These are phyloP conservation scores for Lactifluus rugatus DNA, from an alignment of 768 basidiomycete genomes.

Conservation along the genomic window DNA sequence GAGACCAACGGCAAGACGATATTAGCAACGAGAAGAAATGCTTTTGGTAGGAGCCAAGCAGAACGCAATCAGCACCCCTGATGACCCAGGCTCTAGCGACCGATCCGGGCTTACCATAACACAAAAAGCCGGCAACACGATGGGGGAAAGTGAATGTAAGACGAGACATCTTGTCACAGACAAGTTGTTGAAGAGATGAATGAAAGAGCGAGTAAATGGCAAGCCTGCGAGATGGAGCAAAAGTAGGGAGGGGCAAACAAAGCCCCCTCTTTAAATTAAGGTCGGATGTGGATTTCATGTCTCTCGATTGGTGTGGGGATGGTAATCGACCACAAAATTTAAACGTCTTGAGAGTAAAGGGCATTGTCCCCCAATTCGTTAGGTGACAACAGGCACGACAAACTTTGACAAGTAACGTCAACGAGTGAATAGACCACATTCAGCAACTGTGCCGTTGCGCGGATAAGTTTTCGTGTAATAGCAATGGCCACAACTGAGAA, in stretches of 20 bases:
- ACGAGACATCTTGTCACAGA: constrained; percentile 16
- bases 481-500: neutral
- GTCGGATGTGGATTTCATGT: neutral
- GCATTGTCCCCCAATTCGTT: neutral
- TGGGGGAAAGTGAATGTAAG: neutral
- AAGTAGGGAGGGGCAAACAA: neutral
- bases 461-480: too few species aligned
- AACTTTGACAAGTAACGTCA: neutral
- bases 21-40: constrained; percentile 7
- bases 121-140: neutral
- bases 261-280: neutral
- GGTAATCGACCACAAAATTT: neutral
- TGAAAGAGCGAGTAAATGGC: neutral
- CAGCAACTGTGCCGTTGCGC: neutral
- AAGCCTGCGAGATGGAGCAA: neutral
- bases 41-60: neutral
- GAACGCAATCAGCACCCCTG: neutral
- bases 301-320: neutral
- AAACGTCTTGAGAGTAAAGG: neutral
- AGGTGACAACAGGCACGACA: neutral
- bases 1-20: neutral
- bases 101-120: constrained; percentile 2
- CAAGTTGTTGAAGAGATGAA: neutral
- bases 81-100: neutral
- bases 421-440: neutral